Base-by-base conservation (phyloP, 2,329 filamentous ascomycete genomes). In the Ceratocystis huliohia region DNA sequence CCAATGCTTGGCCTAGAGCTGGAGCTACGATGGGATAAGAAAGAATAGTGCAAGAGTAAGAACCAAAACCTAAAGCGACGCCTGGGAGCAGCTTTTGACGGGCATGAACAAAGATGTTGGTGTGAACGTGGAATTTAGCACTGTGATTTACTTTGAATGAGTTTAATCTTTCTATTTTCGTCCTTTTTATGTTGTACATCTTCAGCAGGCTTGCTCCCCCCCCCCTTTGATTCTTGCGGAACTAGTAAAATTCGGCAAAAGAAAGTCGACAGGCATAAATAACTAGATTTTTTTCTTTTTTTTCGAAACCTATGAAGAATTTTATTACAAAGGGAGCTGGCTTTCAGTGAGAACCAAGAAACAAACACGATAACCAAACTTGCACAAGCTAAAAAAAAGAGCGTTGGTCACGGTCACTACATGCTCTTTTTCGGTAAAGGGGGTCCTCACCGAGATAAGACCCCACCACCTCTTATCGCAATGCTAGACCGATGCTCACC, bases 401-500 rank as follows among this genome's bases (percentile, higher is more conserved):
- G 22, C 22, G 5, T 13, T 22, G 17, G n/a, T 13, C 13, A 4
- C 48, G n/a, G n/a, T 15, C n/a, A n/a, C n/a, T n/a, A n/a, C n/a
- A 28, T 17, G 2, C 15, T 17, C 22, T 5, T 2, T 10, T 13
- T 50, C 44, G 44, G 61, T 63, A 7, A 33, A 17, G 5, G 1
- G 3, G 13, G 0, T 41, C 6, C 44, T 48, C 45, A 63, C 61
- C 61, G 61, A 50, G 22, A 50, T 48, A 63, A 30, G 61, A 41
- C 61, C 44, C 61, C 44, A 50, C 61, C 28, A 41, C 10, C 13
- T 41, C 37, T 41, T 41, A 30, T 48, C 25, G 56, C 56, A 8
- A 1, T 28, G 5, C 28, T 30, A 48, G 25, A 63, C 61, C 61
- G 45, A 63, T 5, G 2, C 61, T 63, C 61, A 63, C 61, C 61